phyloP scores from a whole-genome alignment of 257 asterid genomes.

The Solanum sitiens region DNA sequence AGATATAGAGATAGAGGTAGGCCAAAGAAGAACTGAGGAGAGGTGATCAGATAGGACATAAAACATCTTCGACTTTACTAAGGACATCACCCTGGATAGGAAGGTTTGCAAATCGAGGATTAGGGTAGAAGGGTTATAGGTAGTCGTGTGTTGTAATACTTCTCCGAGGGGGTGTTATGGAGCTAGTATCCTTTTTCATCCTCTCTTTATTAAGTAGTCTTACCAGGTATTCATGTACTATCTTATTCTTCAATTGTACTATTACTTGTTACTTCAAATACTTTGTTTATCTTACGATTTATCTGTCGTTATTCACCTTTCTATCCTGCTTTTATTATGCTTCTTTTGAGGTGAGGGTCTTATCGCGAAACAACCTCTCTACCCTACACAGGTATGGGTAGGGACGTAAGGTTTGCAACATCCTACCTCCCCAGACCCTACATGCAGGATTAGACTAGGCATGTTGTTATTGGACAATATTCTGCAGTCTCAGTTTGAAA shows the following conservation, averaged over 20 bases:
- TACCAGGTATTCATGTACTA: background rate
- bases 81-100: background rate
- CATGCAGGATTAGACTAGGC: background rate
- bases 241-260: background rate
- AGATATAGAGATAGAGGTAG: background rate
- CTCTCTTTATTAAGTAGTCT: background rate
- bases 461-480: background rate
- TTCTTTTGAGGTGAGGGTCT: background rate
- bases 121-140: background rate
- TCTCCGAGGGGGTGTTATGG: background rate
- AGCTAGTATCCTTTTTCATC: background rate
- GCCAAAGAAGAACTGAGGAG: background rate
- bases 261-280: background rate
- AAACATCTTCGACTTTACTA: background rate
- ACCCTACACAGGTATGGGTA: background rate
- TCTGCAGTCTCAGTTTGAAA: background rate
- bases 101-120: background rate
- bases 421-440: background rate
- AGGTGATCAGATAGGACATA: background rate
- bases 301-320: background rate
- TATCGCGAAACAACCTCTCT: background rate
- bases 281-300: background rate
- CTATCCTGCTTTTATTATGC: background rate
- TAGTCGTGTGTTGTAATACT: background rate
- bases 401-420: background rate